Evolutionary conservation across 2,329 filamentous ascomycete species (phyloP).

Genomic region (Beauveria sp.): DNA sequence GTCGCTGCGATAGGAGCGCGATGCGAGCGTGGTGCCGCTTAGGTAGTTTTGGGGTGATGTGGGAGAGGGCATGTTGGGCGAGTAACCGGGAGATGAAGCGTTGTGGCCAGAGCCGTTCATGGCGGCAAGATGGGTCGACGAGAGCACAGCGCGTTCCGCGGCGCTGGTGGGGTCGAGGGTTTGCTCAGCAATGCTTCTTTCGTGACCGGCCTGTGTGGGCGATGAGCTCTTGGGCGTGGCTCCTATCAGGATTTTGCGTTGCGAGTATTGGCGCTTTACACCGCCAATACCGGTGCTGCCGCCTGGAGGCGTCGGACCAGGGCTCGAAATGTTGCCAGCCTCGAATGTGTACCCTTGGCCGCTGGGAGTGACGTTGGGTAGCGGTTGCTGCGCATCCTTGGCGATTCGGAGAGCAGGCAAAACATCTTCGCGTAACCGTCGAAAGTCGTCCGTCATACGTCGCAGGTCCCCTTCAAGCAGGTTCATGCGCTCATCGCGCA

Average conservation of each 20-base stretch:
- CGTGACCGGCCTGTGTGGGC: constrained; percentile 64
- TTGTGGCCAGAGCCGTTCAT: constrained; percentile 56
- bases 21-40: constrained; percentile 49
- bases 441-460: constrained; percentile 79
- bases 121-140: constrained; percentile 61
- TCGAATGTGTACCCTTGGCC: constrained; percentile 44
- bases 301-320: constrained; percentile 48
- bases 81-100: constrained; percentile 46
- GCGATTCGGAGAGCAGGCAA: constrained; percentile 82
- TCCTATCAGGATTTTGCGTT: constrained; percentile 66
- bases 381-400: constrained; percentile 84
- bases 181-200: constrained; percentile 55
- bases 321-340: constrained; percentile 37
- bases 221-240: constrained; percentile 68
- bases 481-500: constrained; percentile 85
- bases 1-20: constrained; percentile 53
- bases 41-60: constrained; percentile 56
- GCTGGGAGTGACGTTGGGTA: constrained; percentile 46
- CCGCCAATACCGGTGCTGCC: constrained; percentile 48
- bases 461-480: constrained; percentile 76
- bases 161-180: constrained; percentile 62
- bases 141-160: constrained; percentile 57
- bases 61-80: constrained; percentile 62
- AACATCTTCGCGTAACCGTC: constrained; percentile 81
- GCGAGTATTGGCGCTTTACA: constrained; percentile 66